A percentile compares a stretch with the other conserved stretches of the same genome.
Evolutionary conservation across 1,139 yeast genomes (phyloP).

Genomic region (Suhomyces kunorum): DNA sequence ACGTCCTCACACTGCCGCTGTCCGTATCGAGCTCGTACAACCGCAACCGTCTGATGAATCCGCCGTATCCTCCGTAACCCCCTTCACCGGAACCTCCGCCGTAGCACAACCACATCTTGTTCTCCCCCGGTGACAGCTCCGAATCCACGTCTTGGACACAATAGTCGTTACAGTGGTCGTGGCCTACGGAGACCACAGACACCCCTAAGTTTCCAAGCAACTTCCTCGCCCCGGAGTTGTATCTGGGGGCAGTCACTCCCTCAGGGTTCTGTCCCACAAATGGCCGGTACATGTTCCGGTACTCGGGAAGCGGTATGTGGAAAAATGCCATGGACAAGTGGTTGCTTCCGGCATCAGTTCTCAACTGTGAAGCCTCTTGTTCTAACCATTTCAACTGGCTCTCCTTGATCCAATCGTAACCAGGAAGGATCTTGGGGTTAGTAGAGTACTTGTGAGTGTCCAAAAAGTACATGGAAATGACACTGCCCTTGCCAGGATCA

Average conservation of each 20-base stretch:
- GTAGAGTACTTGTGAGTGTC: slow-evolving; percentile 79
- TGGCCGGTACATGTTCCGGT: slow-evolving; percentile 47
- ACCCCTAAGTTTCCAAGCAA: slow-evolving; percentile 65
- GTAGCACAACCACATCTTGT: slow-evolving; percentile 79
- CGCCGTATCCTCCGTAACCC: slow-evolving; percentile 91
- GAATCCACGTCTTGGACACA: slow-evolving; percentile 55
- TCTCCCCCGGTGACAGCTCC: slow-evolving; percentile 25
- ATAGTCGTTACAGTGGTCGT: slow-evolving; percentile 92
- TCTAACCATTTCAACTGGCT: slow-evolving; percentile 66
- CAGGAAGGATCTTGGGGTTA: slow-evolving; percentile 65
- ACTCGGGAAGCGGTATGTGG: slow-evolving; percentile 92
- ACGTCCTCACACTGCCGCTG: slow-evolving; percentile 56
- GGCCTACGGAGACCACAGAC: slow-evolving; percentile 77
- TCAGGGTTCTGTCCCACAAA: slow-evolving; percentile 66
- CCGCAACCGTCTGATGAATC: slow-evolving; percentile 74
- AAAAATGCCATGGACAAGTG: slow-evolving; percentile 84
- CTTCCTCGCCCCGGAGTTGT: slow-evolving; percentile 65
- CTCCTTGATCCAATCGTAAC: slow-evolving; percentile 85
- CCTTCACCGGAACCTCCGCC: slow-evolving; percentile 96
- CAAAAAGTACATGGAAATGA: slow-evolving; percentile 67
- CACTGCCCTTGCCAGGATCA: slow-evolving; percentile 43
- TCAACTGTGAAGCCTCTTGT: slow-evolving; percentile 35
- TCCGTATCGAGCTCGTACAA: slow-evolving; percentile 64
- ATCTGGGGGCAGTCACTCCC: slow-evolving; percentile 73
- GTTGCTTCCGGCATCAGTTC: slow-evolving; percentile 32